Base-by-base conservation (phyloP, 345 rosid genomes). In the Gossypium longicalyx region DNA sequence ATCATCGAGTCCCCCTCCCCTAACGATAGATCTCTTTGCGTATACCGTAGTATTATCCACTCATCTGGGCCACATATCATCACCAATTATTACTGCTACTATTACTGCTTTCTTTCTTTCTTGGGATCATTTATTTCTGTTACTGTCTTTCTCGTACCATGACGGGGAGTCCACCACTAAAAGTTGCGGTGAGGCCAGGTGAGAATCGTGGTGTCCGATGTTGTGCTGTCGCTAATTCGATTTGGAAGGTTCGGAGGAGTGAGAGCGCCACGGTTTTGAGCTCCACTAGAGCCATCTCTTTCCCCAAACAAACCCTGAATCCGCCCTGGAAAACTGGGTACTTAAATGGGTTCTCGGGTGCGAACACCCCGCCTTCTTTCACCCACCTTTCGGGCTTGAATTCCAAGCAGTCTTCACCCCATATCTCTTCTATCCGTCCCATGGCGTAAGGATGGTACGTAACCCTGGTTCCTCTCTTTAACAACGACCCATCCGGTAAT, bases 351-450 rank as follows among this genome's bases (percentile, higher is more conserved):
- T 82, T 89, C 66, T 84, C 87, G 0, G 88, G 81, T 2, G 10
- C 60, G 75, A 85, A 92, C 12, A 71, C 45, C 41, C 41, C 89
- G 19, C 82, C 73, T 16, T 75, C 74, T 70, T 71, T 78, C 63
- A 92, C 76, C 97, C 97, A 92, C 41, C 97, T 84, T 53, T 87
- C 93, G 0, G 97, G 97, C 78, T 80, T 89, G 79, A 86, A 92
- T 52, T 90, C 90, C 60, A 79, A 38, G 83, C 86, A 89, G 77
- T 89, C 92, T 6, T 75, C 47, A 0, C 97, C 97, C 97, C 97
- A 92, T 12, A 90, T 78, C 6, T 86, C 86, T 54, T 79, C 85
- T 75, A 87, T 86, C 70, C 97, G 67, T 27, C 90, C 97, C 95
- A 92, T 90, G 0, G 96, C 96, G 38, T 90, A 92, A 0, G 93